These are phyloP conservation scores for Colletotrichum horii DNA, from an alignment of 2,329 filamentous ascomycete genomes.

Conservation along the genomic window DNA sequence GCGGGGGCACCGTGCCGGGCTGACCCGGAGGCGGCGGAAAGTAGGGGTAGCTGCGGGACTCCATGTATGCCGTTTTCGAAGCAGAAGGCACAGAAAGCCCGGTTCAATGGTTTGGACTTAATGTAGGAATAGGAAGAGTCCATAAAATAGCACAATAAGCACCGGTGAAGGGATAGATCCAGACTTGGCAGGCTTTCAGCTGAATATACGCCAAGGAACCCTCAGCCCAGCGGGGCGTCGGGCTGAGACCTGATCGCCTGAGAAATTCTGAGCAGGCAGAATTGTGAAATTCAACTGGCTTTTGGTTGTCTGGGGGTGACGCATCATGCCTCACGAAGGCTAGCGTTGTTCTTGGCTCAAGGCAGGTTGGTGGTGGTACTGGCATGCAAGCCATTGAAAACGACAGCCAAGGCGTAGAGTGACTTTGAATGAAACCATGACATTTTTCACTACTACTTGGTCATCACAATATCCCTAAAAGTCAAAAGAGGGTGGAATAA, in stretches of 20 bases:
- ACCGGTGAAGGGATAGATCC: not conserved
- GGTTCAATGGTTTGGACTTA: not conserved
- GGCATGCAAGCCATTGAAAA: not conserved
- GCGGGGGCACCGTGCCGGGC: not conserved
- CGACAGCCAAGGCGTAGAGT: rapidly evolving
- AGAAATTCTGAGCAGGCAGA: not conserved
- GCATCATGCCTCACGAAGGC: not conserved
- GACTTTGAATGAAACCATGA: rapidly evolving
- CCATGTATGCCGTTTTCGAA: not conserved
- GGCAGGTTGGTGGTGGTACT: not conserved
- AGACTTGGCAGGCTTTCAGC: not conserved
- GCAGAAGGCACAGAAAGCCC: not conserved
- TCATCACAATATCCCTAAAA: rapidly evolving
- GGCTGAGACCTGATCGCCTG: not conserved
- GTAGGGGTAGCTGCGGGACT: not conserved
- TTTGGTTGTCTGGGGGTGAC: not conserved
- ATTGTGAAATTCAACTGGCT: not conserved
- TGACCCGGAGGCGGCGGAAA: constrained; percentile 7
- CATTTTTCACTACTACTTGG: rapidly evolving
- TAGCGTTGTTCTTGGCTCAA: not conserved
- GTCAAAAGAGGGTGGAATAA: too few relatives aligned
- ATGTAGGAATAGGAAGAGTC: not conserved
- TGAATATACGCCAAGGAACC: not conserved
- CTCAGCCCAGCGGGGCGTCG: not conserved
- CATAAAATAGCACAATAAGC: not conserved